Percentiles rank a stretch among this genome's conserved stretches.
Evolutionary conservation across 768 basidiomycete genomes (phyloP).

Genomic region (Coprinellus micaceus): DNA sequence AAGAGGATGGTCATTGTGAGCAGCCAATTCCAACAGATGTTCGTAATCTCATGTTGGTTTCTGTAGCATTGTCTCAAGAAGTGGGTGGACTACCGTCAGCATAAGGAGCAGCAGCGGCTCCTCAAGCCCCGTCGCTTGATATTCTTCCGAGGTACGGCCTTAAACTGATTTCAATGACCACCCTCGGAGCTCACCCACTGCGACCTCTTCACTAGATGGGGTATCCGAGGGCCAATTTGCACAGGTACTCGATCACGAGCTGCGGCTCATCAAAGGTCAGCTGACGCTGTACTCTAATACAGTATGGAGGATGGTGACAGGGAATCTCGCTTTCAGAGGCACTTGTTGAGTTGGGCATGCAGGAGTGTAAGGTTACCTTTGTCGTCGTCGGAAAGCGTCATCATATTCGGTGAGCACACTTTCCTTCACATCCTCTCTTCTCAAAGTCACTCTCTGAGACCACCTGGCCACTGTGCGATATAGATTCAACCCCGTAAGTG

Average conservation of each 20-base stretch:
- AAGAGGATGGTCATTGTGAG: slow-evolving; percentile 61
- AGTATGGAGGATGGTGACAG: too few species aligned
- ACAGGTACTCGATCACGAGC: slow-evolving; percentile 57
- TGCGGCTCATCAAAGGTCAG: slow-evolving; percentile 58
- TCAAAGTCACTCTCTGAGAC: not conserved
- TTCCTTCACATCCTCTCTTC: not conserved
- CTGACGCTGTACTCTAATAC: too few species aligned
- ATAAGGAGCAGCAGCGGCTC: slow-evolving; percentile 42
- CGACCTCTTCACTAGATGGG: slow-evolving; percentile 31
- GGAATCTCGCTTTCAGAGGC: slow-evolving; percentile 51
- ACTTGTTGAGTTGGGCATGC: slow-evolving; percentile 53
- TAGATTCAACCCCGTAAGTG: slow-evolving; percentile 31
- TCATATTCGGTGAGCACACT: slow-evolving; percentile 45
- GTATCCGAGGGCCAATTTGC: slow-evolving; percentile 49
- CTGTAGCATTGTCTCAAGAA: slow-evolving; percentile 49
- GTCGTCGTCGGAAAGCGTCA: slow-evolving; percentile 80
- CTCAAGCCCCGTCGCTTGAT: slow-evolving; percentile 55
- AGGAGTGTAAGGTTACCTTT: slow-evolving; percentile 61
- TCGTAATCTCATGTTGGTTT: too few species aligned
- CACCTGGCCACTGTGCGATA: not conserved
- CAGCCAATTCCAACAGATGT: slow-evolving; percentile 8
- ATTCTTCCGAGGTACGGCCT: slow-evolving; percentile 56
- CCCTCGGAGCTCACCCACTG: too few species aligned
- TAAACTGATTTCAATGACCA: too few species aligned
- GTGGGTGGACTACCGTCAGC: slow-evolving; percentile 51